Percentiles rank a stretch among this genome's conserved stretches.
Conservation (phyloP, 164 flowering plant species). For the Nelumbo lutea region DNA sequence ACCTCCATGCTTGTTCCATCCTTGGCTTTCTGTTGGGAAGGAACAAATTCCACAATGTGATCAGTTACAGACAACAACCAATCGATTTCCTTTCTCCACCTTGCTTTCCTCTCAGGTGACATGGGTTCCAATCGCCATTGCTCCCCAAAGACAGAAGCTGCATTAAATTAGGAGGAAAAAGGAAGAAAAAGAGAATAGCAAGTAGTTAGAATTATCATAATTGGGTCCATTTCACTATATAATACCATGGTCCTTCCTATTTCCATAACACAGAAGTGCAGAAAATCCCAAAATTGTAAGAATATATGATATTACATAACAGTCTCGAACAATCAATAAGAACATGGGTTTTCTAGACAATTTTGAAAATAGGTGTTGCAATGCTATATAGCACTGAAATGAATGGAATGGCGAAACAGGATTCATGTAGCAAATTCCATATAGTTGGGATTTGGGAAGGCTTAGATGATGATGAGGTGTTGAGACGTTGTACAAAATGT, state of each 20-base stretch:
- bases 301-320: neutral
- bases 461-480: too few species aligned
- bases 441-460: too few species aligned
- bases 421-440: too few species aligned
- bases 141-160: constrained; percentile 92
- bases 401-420: too few species aligned
- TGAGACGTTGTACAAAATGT: too few species aligned
- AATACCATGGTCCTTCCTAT: neutral
- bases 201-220: neutral
- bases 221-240: neutral
- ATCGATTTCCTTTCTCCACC: constrained; percentile 85
- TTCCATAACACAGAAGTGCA: neutral
- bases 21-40: constrained; percentile 66
- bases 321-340: neutral
- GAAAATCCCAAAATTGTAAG: neutral
- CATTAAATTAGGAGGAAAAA: constrained; percentile 9
- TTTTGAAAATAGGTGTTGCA: neutral
- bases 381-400: neutral
- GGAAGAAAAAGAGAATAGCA: neutral
- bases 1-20: constrained; percentile 81
- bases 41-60: constrained; percentile 85
- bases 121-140: constrained; percentile 72
- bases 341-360: neutral
- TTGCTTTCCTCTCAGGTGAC: constrained; percentile 57
- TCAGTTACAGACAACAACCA: constrained; percentile 95